A percentile compares a stretch with the other conserved stretches of the same genome.
Conservation (phyloP, 2,329 filamentous ascomycete species). For the Teratosphaeria pseudoeucalypti region DNA sequence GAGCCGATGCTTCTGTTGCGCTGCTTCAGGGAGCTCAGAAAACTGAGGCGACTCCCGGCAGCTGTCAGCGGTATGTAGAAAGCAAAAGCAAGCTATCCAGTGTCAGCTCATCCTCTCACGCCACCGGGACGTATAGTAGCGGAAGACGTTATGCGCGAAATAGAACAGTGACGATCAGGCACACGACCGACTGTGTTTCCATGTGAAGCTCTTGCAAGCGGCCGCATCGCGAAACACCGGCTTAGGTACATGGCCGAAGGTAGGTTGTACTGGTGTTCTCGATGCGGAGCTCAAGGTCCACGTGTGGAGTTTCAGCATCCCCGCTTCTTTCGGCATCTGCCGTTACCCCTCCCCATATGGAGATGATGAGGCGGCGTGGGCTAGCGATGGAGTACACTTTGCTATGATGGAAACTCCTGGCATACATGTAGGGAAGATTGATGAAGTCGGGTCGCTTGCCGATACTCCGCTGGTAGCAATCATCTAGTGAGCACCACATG, state of each 20-base stretch:
- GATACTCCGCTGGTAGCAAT: too few relatives aligned
- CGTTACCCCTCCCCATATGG: neutral
- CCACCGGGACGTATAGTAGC: neutral
- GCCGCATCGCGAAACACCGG: neutral
- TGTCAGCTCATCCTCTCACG: neutral
- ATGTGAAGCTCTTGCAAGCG: neutral
- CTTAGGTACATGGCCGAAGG: neutral
- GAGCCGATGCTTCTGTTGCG: neutral
- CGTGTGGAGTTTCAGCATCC: neutral
- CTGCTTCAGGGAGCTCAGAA: neutral
- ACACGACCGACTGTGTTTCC: neutral
- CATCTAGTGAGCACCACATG: too few relatives aligned
- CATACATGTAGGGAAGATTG: too few relatives aligned
- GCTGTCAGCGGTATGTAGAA: neutral
- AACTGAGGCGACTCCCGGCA: neutral
- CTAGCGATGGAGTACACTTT: too few relatives aligned
- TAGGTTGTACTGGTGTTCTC: neutral
- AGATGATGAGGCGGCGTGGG: neutral
- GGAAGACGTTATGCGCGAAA: neutral
- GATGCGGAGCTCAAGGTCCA: neutral
- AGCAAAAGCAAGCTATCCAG: neutral
- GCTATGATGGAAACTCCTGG: too few relatives aligned
- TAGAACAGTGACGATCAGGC: neutral
- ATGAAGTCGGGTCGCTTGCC: too few relatives aligned
- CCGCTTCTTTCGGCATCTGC: neutral